phyloP scores from a whole-genome alignment of 768 basidiomycete genomes.

The Krasilnikovozyma curviuscula region DNA sequence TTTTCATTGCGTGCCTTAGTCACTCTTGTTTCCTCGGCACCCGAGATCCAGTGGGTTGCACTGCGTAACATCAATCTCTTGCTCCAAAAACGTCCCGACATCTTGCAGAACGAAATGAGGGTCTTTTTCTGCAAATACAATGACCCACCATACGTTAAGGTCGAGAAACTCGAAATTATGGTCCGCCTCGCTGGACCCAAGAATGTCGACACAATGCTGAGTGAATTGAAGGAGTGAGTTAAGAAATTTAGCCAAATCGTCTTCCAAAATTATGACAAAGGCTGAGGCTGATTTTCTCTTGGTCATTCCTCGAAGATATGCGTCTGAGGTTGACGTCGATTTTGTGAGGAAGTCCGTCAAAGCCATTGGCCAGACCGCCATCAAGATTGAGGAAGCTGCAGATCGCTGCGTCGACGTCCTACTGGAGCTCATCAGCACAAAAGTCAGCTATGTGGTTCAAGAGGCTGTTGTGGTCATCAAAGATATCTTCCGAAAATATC shows the following conservation, averaged over 20 bases:
- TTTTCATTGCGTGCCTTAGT: slow-evolving; percentile 34
- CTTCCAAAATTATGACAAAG: background rate
- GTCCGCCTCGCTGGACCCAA: slow-evolving; percentile 88
- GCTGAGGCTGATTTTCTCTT: background rate
- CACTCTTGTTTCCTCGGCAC: slow-evolving; percentile 82
- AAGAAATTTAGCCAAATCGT: background rate
- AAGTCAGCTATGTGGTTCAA: slow-evolving; percentile 89
- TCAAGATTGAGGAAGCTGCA: slow-evolving; percentile 78
- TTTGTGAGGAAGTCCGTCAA: slow-evolving; percentile 95
- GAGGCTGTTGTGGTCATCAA: slow-evolving; percentile 94
- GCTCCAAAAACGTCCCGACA: slow-evolving; percentile 78
- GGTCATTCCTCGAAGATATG: slow-evolving; percentile 42
- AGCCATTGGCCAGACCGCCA: slow-evolving; percentile 90
- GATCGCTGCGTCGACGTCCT: slow-evolving; percentile 77
- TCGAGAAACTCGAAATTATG: slow-evolving; percentile 97
- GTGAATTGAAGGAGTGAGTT: slow-evolving; percentile 80
- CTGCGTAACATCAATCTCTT: slow-evolving; percentile 91
- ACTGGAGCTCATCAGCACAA: slow-evolving; percentile 70
- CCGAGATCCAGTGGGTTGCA: slow-evolving; percentile 96
- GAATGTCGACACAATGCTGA: slow-evolving; percentile 77
- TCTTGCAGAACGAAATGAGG: slow-evolving; percentile 90
- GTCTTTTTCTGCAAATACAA: slow-evolving; percentile 99
- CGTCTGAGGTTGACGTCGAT: slow-evolving; percentile 93
- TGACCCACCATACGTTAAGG: slow-evolving; percentile 95
- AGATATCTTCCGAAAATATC: slow-evolving; percentile 92